Evolutionary conservation across 345 rosid genomes (phyloP).

Genomic region (Sisymbrium irio): DNA sequence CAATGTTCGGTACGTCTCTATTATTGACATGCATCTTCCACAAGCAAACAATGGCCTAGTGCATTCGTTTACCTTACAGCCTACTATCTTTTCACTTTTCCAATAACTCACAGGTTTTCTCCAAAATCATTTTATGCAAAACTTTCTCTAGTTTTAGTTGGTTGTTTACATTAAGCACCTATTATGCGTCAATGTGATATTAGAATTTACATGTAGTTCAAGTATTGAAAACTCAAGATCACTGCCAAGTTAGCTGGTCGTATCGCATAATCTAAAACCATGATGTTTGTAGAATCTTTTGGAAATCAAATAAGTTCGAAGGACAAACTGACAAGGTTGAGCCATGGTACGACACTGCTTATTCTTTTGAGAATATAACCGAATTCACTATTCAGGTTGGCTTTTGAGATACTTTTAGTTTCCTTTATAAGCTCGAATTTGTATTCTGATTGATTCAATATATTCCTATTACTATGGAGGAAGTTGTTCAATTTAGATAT

Average conservation of each 20-base stretch:
- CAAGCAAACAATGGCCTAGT: neutral
- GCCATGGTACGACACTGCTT: conserved; percentile 91
- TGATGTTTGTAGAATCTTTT: conserved; percentile 59
- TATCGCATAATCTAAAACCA: conserved; percentile 12
- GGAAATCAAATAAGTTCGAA: conserved; percentile 86
- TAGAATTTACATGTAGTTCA: neutral
- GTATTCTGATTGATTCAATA: neutral
- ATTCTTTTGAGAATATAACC: conserved; percentile 57
- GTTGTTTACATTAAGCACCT: neutral
- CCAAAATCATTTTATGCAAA: no score
- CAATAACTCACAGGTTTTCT: no score
- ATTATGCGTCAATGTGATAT: neutral
- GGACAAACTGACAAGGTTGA: conserved; percentile 67
- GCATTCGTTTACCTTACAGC: no score
- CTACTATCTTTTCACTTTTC: no score
- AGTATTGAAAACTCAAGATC: neutral
- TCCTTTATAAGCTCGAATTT: neutral
- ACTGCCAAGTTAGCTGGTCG: neutral
- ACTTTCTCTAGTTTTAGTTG: no score
- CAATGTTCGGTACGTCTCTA: conserved; percentile 55
- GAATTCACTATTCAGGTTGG: conserved; percentile 59
- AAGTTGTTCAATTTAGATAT: neutral
- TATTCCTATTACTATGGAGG: neutral
- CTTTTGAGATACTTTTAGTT: neutral
- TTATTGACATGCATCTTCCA: conserved; percentile 4